A percentile compares a stretch with the other conserved stretches of the same genome.
These are phyloP conservation scores for Picea abies DNA, from an alignment of 83 land plant species.

Conservation along the genomic window DNA sequence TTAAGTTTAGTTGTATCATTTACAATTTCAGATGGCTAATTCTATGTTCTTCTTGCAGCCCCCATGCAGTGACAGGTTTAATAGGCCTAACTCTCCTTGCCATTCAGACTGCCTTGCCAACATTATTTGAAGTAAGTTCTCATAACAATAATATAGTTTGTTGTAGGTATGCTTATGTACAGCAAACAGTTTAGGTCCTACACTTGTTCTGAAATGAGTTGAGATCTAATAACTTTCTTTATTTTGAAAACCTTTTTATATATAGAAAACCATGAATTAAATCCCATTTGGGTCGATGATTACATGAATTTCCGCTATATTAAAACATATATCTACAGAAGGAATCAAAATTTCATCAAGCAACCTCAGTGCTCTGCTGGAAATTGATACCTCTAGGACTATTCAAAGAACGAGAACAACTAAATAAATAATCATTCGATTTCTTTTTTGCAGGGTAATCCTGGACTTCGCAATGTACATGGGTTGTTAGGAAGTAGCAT, in stretches of 20 bases:
- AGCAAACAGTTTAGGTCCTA: not conserved
- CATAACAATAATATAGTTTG: not conserved
- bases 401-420: not conserved
- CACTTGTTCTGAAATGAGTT: not conserved
- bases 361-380: no score
- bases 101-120: slow-evolving; percentile 66
- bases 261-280: not conserved
- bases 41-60: slow-evolving; percentile 44
- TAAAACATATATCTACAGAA: no score
- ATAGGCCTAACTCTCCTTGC: slow-evolving; percentile 77
- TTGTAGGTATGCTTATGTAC: not conserved
- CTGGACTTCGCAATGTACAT: slow-evolving; percentile 70
- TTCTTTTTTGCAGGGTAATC: slow-evolving; percentile 55
- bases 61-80: slow-evolving; percentile 85
- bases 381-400: no score
- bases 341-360: no score
- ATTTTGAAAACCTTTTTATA: not conserved
- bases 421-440: not conserved
- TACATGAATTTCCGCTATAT: not conserved
- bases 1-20: not conserved
- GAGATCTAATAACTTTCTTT: not conserved
- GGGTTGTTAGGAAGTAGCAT: slow-evolving; percentile 81
- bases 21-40: not conserved
- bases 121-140: slow-evolving; percentile 62
- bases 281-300: not conserved